Percentiles rank a stretch among this genome's conserved stretches.
phyloP scores from a whole-genome alignment of 768 basidiomycete species.

The Postia placenta region DNA sequence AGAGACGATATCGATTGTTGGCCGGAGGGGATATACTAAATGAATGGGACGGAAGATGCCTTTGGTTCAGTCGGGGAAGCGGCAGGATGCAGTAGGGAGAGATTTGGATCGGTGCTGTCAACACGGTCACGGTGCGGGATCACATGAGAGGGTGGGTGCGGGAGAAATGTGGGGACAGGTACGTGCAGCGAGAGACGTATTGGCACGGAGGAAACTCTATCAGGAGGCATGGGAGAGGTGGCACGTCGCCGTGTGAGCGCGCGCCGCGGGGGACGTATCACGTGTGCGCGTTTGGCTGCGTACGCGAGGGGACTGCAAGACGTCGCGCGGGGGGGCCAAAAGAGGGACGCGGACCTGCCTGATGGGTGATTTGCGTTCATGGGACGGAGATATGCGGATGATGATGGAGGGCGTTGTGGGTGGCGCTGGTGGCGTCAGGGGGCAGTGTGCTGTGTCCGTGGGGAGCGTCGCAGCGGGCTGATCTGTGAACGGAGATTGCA shows the following conservation, averaged over 20 bases:
- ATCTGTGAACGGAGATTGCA: constrained; percentile 11
- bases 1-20: not conserved
- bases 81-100: not conserved
- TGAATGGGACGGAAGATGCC: not conserved
- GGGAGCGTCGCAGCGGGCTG: not conserved
- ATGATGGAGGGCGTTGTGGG: not conserved
- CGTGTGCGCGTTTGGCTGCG: no score
- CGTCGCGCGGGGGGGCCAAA: no score
- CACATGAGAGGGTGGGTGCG: constrained; percentile 1
- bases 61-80: not conserved
- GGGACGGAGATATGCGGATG: constrained; percentile 7
- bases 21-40: constrained; percentile 2
- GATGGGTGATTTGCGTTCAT: not conserved
- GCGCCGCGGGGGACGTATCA: no score
- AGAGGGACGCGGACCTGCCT: not conserved
- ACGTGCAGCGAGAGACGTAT: no score
- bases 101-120: not conserved
- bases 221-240: no score
- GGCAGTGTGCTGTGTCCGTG: not conserved
- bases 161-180: no score
- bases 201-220: no score
- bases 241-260: no score
- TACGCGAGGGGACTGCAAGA: no score
- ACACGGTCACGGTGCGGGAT: not conserved
- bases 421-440: not conserved